Base-by-base conservation (phyloP, 148 eudicot genomes). In the Salicornia ramosissima region DNA sequence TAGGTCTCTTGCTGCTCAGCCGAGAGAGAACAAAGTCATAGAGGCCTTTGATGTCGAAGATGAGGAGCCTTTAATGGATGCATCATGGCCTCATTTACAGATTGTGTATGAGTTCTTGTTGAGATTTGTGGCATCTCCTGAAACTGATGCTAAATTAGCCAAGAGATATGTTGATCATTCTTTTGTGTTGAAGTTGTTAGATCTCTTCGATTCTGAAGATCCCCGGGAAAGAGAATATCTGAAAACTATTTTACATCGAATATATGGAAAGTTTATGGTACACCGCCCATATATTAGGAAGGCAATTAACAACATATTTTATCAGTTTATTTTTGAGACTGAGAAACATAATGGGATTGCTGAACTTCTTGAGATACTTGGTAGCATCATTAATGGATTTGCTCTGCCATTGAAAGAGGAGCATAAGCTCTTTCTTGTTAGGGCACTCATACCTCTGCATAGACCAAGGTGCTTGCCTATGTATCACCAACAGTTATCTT, bases 341-440 rank as follows among this genome's bases (percentile, higher is more conserved):
- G 91, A 85, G 70, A 87, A 85, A 75, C 84, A 83, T 50, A 85
- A 87, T 73, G 96, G 91, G 22, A 85, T 85, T 70, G 90, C 92
- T 57, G 92, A 90, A 59, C 86, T 90, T 77, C 76, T 90, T 26
- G 92, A 89, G 78, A 83, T 89, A 54, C 74, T 89, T 52, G 91
- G 96, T 14, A 89, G 96, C 73, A 89, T 87, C 46, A 81, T 89
- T 61, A 87, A 89, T 71, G 91, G 96, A 62, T 87, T 89, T 80
- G 96, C 91, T 79, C 67, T 89, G 75, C 96, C 91, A 15, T 74
- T 89, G 71, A 89, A 89, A 65, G 96, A 89, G 75, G 92, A 90
- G 72, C 92, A 90, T 66, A 87, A 85, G 65, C 75, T 87, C 19
- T 87, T 87, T 78, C 86, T 90, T 22, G 79, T 84, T 54, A 75